Conservation (phyloP, 148 eudicot species). For the Chenopodium album region DNA sequence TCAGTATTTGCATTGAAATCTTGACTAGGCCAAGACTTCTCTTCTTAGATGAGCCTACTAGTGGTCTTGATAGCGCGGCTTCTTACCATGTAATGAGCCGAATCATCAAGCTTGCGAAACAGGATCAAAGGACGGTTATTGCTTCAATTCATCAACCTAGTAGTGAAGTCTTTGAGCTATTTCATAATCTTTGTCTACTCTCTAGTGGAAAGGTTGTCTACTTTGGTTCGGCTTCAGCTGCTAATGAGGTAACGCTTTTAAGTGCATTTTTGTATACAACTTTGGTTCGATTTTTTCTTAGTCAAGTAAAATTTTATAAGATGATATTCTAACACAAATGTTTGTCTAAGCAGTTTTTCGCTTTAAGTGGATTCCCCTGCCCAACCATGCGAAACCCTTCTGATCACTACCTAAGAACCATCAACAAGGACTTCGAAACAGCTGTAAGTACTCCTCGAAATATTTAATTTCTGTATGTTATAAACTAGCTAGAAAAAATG, state of each 20-base stretch:
- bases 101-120: slow-evolving; percentile 36
- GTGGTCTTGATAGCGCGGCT: slow-evolving; percentile 85
- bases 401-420: slow-evolving; percentile 63
- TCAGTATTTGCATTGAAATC: slow-evolving; percentile 77
- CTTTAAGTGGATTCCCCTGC: slow-evolving; percentile 58
- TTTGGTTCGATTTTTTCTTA: too few relatives aligned
- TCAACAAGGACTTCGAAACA: slow-evolving; percentile 57
- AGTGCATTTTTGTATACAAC: too few relatives aligned
- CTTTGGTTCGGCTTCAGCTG: slow-evolving; percentile 46
- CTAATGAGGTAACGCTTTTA: slow-evolving; percentile 40
- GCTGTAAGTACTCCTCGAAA: slow-evolving; percentile 24
- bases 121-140: slow-evolving; percentile 47
- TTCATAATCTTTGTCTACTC: slow-evolving; percentile 60
- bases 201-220: slow-evolving; percentile 52
- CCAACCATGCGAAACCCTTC: slow-evolving; percentile 63
- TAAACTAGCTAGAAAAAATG: too few relatives aligned
- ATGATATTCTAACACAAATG: neutral
- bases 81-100: slow-evolving; percentile 69
- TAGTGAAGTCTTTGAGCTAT: slow-evolving; percentile 59
- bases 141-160: slow-evolving; percentile 82
- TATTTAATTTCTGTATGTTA: neutral
- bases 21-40: slow-evolving; percentile 61
- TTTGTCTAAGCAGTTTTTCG: slow-evolving; percentile 46
- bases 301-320: neutral
- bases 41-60: slow-evolving; percentile 86